These are phyloP conservation scores for Asterella californica DNA, from an alignment of 225 moss, liverwort and hornwort genomes.

Conservation along the genomic window DNA sequence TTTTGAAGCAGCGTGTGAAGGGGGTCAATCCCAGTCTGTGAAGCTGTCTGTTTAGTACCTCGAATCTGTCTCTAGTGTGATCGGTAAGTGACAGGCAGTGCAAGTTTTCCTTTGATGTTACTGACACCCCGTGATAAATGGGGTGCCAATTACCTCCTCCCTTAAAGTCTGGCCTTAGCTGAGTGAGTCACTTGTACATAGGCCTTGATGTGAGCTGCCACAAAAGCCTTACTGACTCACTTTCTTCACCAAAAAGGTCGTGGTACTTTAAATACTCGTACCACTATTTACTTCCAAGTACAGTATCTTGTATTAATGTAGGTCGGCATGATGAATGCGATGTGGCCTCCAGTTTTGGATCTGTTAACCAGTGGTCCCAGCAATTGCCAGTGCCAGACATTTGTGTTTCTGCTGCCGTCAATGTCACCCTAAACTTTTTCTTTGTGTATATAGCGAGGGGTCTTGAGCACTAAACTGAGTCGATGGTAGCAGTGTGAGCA, in stretches of 20 bases:
- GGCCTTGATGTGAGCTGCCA: slow-evolving; percentile 36
- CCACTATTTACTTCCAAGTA: slow-evolving; percentile 34
- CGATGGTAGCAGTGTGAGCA: slow-evolving; percentile 6
- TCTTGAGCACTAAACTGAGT: slow-evolving; percentile 17
- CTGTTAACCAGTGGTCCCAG: slow-evolving; percentile 4
- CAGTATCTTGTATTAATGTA: slow-evolving; percentile 45
- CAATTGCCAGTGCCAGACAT: slow-evolving; percentile 3
- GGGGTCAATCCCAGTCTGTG: slow-evolving; percentile 1
- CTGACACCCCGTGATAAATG: neutral
- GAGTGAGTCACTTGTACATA: slow-evolving; percentile 39
- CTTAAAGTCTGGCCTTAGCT: neutral
- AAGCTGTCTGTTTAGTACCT: slow-evolving; percentile 7
- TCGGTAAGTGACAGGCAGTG: neutral
- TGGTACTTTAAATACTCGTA: slow-evolving; percentile 38
- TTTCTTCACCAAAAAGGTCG: slow-evolving; percentile 19
- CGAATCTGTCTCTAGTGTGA: neutral
- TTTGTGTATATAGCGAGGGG: slow-evolving; percentile 9
- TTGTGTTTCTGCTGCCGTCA: slow-evolving; percentile 15
- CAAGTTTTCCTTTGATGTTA: slow-evolving; percentile 9
- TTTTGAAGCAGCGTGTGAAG: slow-evolving; percentile 32
- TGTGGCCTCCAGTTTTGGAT: slow-evolving; percentile 31
- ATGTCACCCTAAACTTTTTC: neutral
- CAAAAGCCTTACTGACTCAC: slow-evolving; percentile 35
- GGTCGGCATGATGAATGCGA: slow-evolving; percentile 38
- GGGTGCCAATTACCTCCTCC: slow-evolving; percentile 5